Percentiles rank a stretch among this genome's conserved stretches.
These are phyloP conservation scores for Theileria sp. DNA, from an alignment of 169 alveolate species.

Conservation along the genomic window DNA sequence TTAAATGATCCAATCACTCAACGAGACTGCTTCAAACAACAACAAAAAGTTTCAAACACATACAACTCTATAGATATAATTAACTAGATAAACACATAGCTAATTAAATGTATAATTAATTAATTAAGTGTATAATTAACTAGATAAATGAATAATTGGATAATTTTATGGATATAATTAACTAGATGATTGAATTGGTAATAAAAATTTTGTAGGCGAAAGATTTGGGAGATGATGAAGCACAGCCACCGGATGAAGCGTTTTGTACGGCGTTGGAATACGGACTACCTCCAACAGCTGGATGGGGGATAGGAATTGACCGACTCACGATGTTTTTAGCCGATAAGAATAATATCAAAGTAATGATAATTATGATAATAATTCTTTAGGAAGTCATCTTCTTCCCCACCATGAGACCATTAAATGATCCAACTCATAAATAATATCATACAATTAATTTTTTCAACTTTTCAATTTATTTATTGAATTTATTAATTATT, in stretches of 20 bases:
- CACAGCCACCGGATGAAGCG: conserved; percentile 63
- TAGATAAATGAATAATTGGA: too few relatives aligned
- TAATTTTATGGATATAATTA: too few relatives aligned
- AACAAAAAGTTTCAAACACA: conserved; percentile 40
- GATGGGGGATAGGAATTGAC: conserved; percentile 98
- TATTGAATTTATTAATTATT: too few relatives aligned
- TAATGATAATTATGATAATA: not conserved
- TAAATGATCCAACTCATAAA: conserved; percentile 26
- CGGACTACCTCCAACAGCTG: conserved; percentile 99
- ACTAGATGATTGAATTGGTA: too few relatives aligned
- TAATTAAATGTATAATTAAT: too few relatives aligned
- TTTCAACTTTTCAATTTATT: too few relatives aligned
- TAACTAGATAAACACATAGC: too few relatives aligned
- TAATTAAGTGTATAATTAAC: too few relatives aligned
- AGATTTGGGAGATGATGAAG: conserved; percentile 79
- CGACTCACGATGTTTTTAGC: conserved; percentile 95
- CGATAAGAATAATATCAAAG: conserved; percentile 92
- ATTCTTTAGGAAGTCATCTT: conserved; percentile 85
- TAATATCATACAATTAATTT: not conserved
- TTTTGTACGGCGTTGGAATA: conserved; percentile 93
- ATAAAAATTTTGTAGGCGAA: conserved; percentile 40
- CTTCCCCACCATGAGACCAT: conserved; percentile 98
- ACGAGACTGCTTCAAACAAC: conserved; percentile 80
- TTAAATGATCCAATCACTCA: conserved; percentile 89
- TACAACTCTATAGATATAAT: too few relatives aligned